Base-by-base conservation (phyloP, 2,329 filamentous ascomycete genomes). In the Emergomyces africanus region DNA sequence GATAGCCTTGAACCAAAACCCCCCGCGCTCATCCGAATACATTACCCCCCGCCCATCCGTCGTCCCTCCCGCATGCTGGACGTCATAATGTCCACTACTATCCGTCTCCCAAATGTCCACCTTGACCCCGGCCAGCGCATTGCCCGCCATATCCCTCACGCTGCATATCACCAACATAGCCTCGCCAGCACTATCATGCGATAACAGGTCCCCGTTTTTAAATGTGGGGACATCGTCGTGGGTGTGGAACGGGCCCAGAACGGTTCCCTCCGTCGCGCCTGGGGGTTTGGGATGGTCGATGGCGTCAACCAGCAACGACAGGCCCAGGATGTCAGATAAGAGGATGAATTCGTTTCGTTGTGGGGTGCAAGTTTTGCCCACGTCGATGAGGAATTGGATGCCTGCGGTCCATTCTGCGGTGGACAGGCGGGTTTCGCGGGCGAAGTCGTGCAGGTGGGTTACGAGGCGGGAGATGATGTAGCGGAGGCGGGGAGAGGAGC, bases 71-170 rank as follows among this genome's bases (percentile, higher is more conserved):
- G 81, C 76, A 69, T 90, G 85, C 72, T 94, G 88, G 61, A 92
- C 88, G 68, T 94, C 89, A 69, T 94, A 94, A 67, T 85, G 83
- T 10, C 89, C 89, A n/a, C 83, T 82, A 60, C 81, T 85, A 70
- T 92, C 89, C 9, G 88, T 90, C 74, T 92, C 88, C 89, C 89
- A 94, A 64, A 94, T 85, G 71, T 94, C 88, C 62, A 92, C 81
- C 69, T 85, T 88, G 35, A 85, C 87, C 53, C 77, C 83, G 1
- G 74, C 62, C 35, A 94, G 77, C 0, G 88, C 84, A 1, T 76
- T 77, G 0, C 87, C 87, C 0, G 72, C 46, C 0, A 81, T 82
- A 69, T 90, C 86, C 62, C 80, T 83, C 59, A 92, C 75, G 0
- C 79, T 86, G 75, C 88, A 90, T n/a, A 90, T 69, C 4, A 88